Conservation (phyloP, 331 rosid genomes). For the Malus hybrid region DNA sequence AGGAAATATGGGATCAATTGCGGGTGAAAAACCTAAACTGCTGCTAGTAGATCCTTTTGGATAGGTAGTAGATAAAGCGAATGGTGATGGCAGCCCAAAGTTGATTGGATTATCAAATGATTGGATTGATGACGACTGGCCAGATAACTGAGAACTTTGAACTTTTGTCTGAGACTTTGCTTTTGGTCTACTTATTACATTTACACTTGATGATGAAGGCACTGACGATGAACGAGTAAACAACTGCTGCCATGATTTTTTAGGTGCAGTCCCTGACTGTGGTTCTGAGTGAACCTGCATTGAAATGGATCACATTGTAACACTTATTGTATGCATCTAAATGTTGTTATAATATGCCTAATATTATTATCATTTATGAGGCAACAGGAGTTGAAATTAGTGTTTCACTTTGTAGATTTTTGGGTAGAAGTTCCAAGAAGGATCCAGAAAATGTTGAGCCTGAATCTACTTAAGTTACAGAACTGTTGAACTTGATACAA, state of each 20-base stretch:
- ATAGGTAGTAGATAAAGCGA: conserved; percentile 48
- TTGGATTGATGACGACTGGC: conserved; percentile 47
- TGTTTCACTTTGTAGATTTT: neutral
- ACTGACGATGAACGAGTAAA: conserved; percentile 68
- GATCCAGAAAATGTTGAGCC: neutral
- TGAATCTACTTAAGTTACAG: neutral
- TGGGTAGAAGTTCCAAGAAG: neutral
- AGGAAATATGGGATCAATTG: conserved; percentile 64
- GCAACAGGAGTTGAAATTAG: neutral
- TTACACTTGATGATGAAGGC: conserved; percentile 53
- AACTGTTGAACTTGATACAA: neutral
- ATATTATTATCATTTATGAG: neutral
- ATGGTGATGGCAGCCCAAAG: conserved; percentile 89
- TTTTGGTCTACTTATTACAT: conserved; percentile 82
- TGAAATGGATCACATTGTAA: conserved; percentile 23
- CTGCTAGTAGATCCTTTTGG: conserved; percentile 44
- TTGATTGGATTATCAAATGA: conserved; percentile 74
- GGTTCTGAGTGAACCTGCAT: conserved; percentile 67
- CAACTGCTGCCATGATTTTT: conserved; percentile 93
- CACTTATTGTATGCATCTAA: neutral
- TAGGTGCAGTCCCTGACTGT: conserved; percentile 59
- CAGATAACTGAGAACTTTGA: conserved; percentile 46
- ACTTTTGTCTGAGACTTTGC: conserved; percentile 55
- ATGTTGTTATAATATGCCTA: neutral
- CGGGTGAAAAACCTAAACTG: conserved; percentile 82